phyloP scores from a whole-genome alignment of 2,329 filamentous ascomycete species.

The Dactylonectria macrodidyma region DNA sequence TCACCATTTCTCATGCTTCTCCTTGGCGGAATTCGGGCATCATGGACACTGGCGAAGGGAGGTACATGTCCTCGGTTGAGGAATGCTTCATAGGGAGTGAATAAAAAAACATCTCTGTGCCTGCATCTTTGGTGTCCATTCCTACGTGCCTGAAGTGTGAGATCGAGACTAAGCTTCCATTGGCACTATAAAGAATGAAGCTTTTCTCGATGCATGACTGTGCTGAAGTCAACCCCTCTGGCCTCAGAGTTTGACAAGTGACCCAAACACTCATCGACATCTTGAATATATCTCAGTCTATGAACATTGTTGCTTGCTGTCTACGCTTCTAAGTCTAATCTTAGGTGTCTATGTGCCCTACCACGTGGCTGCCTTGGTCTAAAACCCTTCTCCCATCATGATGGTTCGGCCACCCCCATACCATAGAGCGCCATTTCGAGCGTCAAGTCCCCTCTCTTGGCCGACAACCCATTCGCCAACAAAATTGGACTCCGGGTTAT shows the following conservation, averaged over 20 bases:
- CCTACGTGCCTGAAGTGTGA: constrained; percentile 6
- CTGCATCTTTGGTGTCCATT: constrained; percentile 32
- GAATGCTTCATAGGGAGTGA: constrained; percentile 62
- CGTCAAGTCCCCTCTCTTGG: constrained; percentile 85
- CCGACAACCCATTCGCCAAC: constrained; percentile 89
- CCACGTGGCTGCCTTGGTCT: constrained; percentile 26
- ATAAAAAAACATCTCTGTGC: constrained; percentile 54
- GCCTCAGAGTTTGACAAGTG: neutral
- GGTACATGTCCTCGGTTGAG: constrained; percentile 62
- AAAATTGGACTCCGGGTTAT: constrained; percentile 59
- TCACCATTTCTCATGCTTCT: constrained; percentile 60
- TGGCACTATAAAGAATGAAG: constrained; percentile 19
- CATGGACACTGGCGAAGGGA: constrained; percentile 66
- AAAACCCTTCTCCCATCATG: constrained; percentile 74
- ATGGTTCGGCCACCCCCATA: constrained; percentile 87
- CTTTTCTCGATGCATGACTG: neutral
- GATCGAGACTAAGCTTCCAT: constrained; percentile 3
- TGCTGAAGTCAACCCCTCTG: neutral
- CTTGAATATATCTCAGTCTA: neutral
- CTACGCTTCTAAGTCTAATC: constrained; percentile 26
- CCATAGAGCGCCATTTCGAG: constrained; percentile 83
- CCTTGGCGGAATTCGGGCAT: constrained; percentile 62
- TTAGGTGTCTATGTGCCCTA: constrained; percentile 5
- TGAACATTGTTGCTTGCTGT: constrained; percentile 11
- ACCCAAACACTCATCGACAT: constrained; percentile 3